phyloP scores from a whole-genome alignment of 768 basidiomycete species.

The Lactifluus subvellereus region DNA sequence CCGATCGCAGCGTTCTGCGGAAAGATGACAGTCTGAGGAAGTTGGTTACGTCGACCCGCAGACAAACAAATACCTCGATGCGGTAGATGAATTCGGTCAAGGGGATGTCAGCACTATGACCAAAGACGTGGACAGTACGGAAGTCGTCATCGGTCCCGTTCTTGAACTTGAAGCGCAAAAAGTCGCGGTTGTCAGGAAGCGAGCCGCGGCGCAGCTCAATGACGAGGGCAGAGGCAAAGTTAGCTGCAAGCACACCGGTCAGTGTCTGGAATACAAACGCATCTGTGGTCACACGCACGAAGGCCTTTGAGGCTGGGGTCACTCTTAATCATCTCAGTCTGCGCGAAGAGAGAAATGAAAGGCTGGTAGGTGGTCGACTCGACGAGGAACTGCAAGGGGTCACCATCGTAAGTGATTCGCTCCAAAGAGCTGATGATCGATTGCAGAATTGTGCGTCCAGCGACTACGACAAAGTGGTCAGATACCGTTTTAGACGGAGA shows the following conservation, averaged over 20 bases:
- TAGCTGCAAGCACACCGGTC: conserved; percentile 40
- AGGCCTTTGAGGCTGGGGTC: conserved; percentile 57
- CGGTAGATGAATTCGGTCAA: conserved; percentile 83
- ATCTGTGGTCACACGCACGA: conserved; percentile 44
- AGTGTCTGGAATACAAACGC: background rate
- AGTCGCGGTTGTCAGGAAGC: conserved; percentile 71
- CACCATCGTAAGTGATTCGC: conserved; percentile 71
- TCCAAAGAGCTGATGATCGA: conserved; percentile 66
- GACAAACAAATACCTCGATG: conserved; percentile 49
- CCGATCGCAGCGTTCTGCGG: conserved; percentile 41
- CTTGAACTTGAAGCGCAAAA: conserved; percentile 80
- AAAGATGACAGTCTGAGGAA: background rate
- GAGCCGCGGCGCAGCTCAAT: conserved; percentile 75
- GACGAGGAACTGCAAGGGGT: conserved; percentile 73
- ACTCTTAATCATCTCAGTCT: conserved; percentile 54
- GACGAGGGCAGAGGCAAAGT: conserved; percentile 66
- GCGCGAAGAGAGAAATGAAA: conserved; percentile 83
- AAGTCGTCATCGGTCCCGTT: conserved; percentile 67
- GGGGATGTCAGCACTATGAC: conserved; percentile 68
- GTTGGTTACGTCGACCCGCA: background rate
- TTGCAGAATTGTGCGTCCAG: conserved; percentile 73
- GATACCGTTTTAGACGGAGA: background rate
- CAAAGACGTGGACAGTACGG: conserved; percentile 66
- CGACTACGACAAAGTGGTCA: conserved; percentile 44
- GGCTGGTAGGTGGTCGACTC: conserved; percentile 84